Conservation (phyloP, 805 yeast species). For the Cyberlindnera lachancei region DNA sequence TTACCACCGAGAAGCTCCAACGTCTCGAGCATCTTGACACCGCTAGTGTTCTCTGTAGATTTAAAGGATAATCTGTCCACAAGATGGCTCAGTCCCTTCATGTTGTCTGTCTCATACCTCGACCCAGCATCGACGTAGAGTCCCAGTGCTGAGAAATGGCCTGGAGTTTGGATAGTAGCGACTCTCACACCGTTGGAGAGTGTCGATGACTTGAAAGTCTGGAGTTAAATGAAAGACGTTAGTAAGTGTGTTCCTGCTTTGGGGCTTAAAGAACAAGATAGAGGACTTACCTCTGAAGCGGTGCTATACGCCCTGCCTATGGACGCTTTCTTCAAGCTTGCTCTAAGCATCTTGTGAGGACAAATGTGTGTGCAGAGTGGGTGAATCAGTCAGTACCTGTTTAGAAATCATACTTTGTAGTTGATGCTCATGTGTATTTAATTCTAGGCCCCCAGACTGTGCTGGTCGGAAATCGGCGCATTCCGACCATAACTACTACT, state of each 20-base stretch:
- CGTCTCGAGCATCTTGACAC: conserved; percentile 64
- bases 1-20: conserved; percentile 86
- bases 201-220: conserved; percentile 23
- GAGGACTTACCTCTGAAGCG: conserved; percentile 9
- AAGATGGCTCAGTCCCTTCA: conserved; percentile 76
- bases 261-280: conserved; percentile 10
- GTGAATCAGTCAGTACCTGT: too few species aligned
- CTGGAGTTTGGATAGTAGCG: conserved; percentile 79
- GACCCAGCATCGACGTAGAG: conserved; percentile 88
- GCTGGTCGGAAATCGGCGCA: too few species aligned
- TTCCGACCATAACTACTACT: too few species aligned
- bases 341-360: conserved; percentile 13
- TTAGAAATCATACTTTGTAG: too few species aligned
- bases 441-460: too few species aligned
- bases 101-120: conserved; percentile 55
- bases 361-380: too few species aligned
- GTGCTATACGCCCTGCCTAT: conserved; percentile 16
- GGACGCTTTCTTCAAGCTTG: conserved; percentile 2
- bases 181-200: conserved; percentile 74
- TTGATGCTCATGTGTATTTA: too few species aligned
- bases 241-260: conserved; percentile 13
- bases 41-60: conserved; percentile 51
- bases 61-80: conserved; percentile 82
- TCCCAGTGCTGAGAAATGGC: conserved; percentile 88
- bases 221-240: conserved; percentile 12